Percentiles rank a stretch among this genome's conserved stretches.
These are phyloP conservation scores for Fusarium chaquense DNA, from an alignment of 2,329 filamentous ascomycete species.

Conservation along the genomic window DNA sequence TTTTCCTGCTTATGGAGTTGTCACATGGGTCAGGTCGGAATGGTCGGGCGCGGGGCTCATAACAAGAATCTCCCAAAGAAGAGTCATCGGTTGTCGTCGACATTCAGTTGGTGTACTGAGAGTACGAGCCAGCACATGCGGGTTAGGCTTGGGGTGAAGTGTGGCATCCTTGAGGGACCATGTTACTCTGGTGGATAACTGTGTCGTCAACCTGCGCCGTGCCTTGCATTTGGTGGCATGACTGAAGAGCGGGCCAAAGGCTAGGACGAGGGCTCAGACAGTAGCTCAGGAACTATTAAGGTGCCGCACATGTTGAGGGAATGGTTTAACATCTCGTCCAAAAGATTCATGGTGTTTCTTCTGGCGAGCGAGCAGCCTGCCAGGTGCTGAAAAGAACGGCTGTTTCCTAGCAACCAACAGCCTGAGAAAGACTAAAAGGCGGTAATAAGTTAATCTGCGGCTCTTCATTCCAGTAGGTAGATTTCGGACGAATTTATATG, in stretches of 20 bases:
- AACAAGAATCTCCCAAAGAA: conserved; percentile 25
- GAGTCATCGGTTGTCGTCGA: conserved; percentile 35
- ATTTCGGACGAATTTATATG: conserved; percentile 7
- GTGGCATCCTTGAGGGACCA: conserved; percentile 33
- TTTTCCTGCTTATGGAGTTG: conserved; percentile 43
- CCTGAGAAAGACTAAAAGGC: conserved; percentile 14
- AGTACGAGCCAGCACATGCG: conserved; percentile 18
- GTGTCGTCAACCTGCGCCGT: conserved; percentile 48
- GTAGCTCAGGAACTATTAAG: conserved; percentile 44
- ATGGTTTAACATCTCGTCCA: background rate
- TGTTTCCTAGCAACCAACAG: conserved; percentile 26
- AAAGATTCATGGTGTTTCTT: conserved; percentile 5
- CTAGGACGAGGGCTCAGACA: conserved; percentile 37
- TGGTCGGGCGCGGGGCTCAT: conserved; percentile 41
- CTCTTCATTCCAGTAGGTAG: conserved; percentile 28
- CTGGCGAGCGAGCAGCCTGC: background rate
- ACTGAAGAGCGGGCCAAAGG: conserved; percentile 42
- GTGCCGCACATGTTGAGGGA: conserved; percentile 31
- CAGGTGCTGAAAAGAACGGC: background rate
- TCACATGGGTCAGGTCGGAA: conserved; percentile 46
- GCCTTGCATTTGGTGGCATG: conserved; percentile 50
- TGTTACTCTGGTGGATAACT: conserved; percentile 38
- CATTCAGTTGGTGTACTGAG: conserved; percentile 32
- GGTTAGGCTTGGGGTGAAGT: conserved; percentile 29
- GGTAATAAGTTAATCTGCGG: conserved; percentile 26